Evolutionary conservation across 2,329 filamentous ascomycete species (phyloP).

Genomic region (Colletotrichum higginsianum): DNA sequence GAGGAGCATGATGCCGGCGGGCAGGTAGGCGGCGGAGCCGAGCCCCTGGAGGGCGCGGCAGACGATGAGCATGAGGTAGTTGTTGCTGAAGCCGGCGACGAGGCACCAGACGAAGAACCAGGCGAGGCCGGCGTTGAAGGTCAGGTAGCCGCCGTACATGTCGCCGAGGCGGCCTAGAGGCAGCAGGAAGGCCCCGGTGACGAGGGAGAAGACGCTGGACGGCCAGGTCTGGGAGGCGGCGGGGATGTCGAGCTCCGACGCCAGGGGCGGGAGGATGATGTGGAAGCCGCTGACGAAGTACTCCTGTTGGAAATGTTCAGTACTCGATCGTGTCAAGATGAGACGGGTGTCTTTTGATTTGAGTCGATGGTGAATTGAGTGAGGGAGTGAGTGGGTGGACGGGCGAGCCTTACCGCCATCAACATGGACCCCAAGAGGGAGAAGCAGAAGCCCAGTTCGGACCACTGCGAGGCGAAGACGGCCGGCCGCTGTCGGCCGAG

Average conservation of each 20-base stretch:
- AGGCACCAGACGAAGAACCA: conserved; percentile 81
- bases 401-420: conserved; percentile 60
- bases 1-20: conserved; percentile 78
- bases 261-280: conserved; percentile 78
- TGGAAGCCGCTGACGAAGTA: conserved; percentile 85
- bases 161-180: conserved; percentile 74
- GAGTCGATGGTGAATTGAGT: neutral
- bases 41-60: conserved; percentile 83
- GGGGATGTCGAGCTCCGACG: conserved; percentile 74
- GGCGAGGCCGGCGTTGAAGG: conserved; percentile 71
- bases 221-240: conserved; percentile 74
- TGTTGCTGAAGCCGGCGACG: conserved; percentile 77
- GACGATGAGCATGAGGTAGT: conserved; percentile 79
- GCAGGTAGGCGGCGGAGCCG: conserved; percentile 80
- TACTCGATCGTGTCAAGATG: too few species aligned
- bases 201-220: conserved; percentile 73
- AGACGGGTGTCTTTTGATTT: too few species aligned
- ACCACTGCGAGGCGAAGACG: conserved; percentile 65
- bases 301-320: conserved; percentile 61
- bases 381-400: too few species aligned
- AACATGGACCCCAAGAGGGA: conserved; percentile 75
- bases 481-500: conserved; percentile 75
- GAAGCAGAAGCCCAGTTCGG: conserved; percentile 75
- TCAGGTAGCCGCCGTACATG: conserved; percentile 72
- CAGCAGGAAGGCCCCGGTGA: conserved; percentile 71